Base-by-base conservation (phyloP, 495 filamentous ascomycete genomes). In the Penicillium robsamsonii region DNA sequence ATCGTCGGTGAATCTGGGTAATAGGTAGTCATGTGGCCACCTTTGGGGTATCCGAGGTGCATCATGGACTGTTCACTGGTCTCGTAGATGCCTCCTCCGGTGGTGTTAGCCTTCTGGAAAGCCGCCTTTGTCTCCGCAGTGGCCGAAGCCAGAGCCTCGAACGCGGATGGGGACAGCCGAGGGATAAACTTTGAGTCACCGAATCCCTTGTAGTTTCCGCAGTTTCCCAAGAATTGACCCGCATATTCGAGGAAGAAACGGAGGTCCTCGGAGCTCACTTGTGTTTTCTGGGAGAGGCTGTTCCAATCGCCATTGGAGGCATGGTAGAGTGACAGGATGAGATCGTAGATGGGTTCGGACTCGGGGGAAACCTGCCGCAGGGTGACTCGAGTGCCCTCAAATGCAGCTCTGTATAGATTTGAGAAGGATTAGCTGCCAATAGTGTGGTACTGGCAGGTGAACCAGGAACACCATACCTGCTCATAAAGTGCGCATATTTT, bases 131-230 rank as follows among this genome's bases (percentile, higher is more conserved):
- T 84, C 46, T 78, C 74, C 8, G 80, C 73, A 0, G 85, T 86
- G 15, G 75, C 73, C 18, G 84, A 80, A 20, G 89, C 86, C n/a
- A 98, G 73, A 56, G 85, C 82, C 33, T 84, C 80, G 53, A 98
- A 80, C 30, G 81, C 80, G 17, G 84, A 80, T 46, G 84, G 75
- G 12, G 81, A 70, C 55, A 92, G 81, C 41, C 92, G 81, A 9
- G 94, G 94, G 51, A 98, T 84, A 70, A 97, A 96, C 67, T 97
- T 98, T 56, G 86, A 82, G 69, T 98, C 94, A 33, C 94, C 94
- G 61, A 97, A 96, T 29, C 88, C 88, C 74, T 97, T 97, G 77
- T 96, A 98, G 71, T 98, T 98, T 44, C 94, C 94, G 46, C 80
- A 75, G 66, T 97, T 97, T 25, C 92, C 92, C 7, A 98, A 76